Evolutionary conservation across 768 basidiomycete species (phyloP), one percentile per base, ranked within the genome.

Genomic region (Cystobasidium ongulense): DNA sequence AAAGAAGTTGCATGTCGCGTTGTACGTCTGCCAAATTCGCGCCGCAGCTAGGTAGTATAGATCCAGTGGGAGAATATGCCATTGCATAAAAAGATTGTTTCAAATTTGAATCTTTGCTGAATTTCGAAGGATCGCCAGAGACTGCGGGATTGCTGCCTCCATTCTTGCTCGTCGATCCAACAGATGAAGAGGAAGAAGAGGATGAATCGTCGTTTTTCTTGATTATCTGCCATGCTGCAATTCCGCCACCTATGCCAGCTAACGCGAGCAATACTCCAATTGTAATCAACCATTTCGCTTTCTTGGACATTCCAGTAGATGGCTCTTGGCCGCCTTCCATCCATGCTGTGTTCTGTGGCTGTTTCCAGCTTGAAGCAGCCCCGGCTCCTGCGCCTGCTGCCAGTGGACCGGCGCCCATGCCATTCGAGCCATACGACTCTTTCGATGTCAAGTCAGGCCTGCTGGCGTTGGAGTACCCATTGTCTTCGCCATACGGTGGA

Each of bases 1-100:
- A 73, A 1, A 79, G n/a, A 1, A 78, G 72, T 61, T 77, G 75
- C 5, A 79, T 75, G 61, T 79, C 78, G 27, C 72, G 63, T 1
- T 74, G 76, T 8, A 79, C 76, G 35, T 76, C 75, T 25, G 46
- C 67, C 11, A 57, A 66, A 0, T 72, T 76, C 0, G 70, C 76
- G 8, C 78, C 78, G 36, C 78, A 79, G 25, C 25, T 43, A 1
- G 75, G 75, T 21, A 74, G 17, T 27, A 63, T 59, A n/a, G 72
- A 27, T 2, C 67, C 29, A 17, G 41, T 23, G 1, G 62, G 50
- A 5, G 52, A 33, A 27, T 75, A 75, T 39, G 74, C 75, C 21
- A 75, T 35, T 7, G 73, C 75, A 31, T 63, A 61, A 31, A 75
- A 75, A 52, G 62, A 65, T 31, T 63, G 31, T 27, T 75, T 33